Percentiles rank a stretch among this genome's conserved stretches.
phyloP scores from a whole-genome alignment of 2,329 filamentous ascomycete genomes.

The Bretziella fagacearum region DNA sequence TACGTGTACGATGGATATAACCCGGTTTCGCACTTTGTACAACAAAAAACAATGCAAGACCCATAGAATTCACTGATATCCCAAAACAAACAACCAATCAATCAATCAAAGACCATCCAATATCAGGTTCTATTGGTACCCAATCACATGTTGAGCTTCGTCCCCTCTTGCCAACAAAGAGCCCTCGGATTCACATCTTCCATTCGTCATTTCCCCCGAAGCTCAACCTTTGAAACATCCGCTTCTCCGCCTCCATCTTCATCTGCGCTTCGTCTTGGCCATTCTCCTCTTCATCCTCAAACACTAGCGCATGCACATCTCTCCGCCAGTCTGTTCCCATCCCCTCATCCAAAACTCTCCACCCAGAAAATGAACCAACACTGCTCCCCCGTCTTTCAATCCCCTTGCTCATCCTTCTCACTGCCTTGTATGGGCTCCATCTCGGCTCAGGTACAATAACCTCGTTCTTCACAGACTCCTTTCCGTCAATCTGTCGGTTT shows the following conservation, averaged over 20 bases:
- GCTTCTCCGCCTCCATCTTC: not conserved
- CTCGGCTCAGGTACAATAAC: slow-evolving; percentile 75
- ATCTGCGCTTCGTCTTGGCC: no score
- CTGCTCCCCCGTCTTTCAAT: not conserved
- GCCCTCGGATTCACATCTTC: no score
- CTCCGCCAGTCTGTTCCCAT: not conserved
- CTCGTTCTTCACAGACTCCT: slow-evolving; percentile 82
- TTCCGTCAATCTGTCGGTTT: slow-evolving; percentile 86
- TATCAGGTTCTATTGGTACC: no score
- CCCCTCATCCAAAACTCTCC: not conserved
- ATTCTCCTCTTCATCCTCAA: not conserved
- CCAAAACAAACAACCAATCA: no score
- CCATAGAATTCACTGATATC: no score
- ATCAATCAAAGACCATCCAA: no score
- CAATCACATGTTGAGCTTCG: no score
- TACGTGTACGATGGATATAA: no score
- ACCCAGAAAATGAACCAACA: not conserved
- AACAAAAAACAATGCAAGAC: no score
- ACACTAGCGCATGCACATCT: not conserved
- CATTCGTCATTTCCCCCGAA: not conserved
- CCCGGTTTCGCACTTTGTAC: no score
- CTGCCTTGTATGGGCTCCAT: slow-evolving; percentile 53
- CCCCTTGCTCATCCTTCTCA: not conserved
- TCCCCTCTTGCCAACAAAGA: no score
- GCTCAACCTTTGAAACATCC: not conserved